Base-by-base conservation (phyloP, 208 protist species). In the Trypanosoma scelopori region DNA sequence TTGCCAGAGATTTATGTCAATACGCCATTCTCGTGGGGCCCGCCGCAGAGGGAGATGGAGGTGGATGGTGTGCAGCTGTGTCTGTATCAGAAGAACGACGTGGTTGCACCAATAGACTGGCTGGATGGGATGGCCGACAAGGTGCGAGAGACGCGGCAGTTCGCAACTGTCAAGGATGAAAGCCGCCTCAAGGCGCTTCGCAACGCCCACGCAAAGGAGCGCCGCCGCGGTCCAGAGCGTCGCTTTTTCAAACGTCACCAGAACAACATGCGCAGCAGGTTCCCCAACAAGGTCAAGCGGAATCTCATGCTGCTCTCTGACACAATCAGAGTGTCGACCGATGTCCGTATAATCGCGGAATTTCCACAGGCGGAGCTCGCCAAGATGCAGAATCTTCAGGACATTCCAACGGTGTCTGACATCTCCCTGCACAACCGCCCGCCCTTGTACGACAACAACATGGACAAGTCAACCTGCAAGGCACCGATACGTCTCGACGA, bases 1-100 rank as follows among this genome's bases (percentile, higher is more conserved):
- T 70, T 93, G 48, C 90, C 90, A 7, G 70, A 91, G 55, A 60
- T 89, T 65, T 82, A 89, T 74, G 73, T 91, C 37, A 88, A 83
- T 61, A 70, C 78, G 39, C 75, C 74, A 49, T 90, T 87, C 60
- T 67, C 81, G 35, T 96, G 90, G 90, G 90, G 90, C 13, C 90
- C 90, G 11, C 90, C 90, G 42, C 76, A 58, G 65, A 79, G 69
- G 47, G 85, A 93, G 80, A 82, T 92, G 53, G 70, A 77, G 46
- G 47, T 91, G 46, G 87, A 87, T 35, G 81, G 78, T 5, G 57
- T 77, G 50, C 50, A 71, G 11, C 84, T 92, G 42, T 53, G 77
- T 55, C 75, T 91, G 11, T 92, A 89, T 73, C 81, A 81, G 42
- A 93, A 93, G 73, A 57, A 35, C 1, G 82, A 90, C 52, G 32